Percentiles rank a stretch among this genome's conserved stretches.
Conservation (phyloP, 1,284 basidiomycete genomes). For the Apiotrichum gracile region DNA sequence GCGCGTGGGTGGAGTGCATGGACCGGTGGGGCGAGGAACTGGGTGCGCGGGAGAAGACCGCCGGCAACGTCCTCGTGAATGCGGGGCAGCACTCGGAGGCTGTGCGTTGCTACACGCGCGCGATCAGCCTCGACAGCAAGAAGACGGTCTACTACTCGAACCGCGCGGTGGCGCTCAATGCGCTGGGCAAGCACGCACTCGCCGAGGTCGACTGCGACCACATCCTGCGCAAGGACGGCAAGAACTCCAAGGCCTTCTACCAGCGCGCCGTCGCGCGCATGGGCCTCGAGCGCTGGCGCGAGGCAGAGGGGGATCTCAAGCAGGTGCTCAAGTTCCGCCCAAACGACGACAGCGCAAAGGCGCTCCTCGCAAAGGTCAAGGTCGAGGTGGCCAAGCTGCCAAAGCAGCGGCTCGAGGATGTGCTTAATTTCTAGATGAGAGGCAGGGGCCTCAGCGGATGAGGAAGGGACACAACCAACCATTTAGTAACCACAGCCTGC, state of each 20-base stretch:
- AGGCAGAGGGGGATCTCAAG: conserved; percentile 41
- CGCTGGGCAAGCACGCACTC: conserved; percentile 33
- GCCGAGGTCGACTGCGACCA: conserved; percentile 45
- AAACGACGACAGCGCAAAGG: conserved; percentile 37
- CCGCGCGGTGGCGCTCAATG: conserved; percentile 46
- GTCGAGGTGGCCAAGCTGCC: conserved; percentile 30
- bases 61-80: conserved; percentile 43
- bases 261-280: conserved; percentile 42
- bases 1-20: conserved; percentile 45
- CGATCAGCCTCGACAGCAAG: conserved; percentile 46
- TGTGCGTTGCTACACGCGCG: conserved; percentile 43
- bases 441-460: not conserved
- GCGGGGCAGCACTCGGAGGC: conserved; percentile 33
- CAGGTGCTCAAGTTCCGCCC: conserved; percentile 32
- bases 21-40: conserved; percentile 47
- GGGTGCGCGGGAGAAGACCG: conserved; percentile 42
- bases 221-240: conserved; percentile 39
- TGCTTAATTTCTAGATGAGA: conserved; percentile 28
- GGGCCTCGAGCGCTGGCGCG: conserved; percentile 38
- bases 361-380: conserved; percentile 29
- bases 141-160: conserved; percentile 48
- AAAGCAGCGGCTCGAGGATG: conserved; percentile 30
- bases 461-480: not conserved
- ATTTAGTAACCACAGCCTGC: no score
- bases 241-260: conserved; percentile 46